Base-by-base conservation (phyloP, 2,329 filamentous ascomycete genomes). In the Trichophyton rubrum region DNA sequence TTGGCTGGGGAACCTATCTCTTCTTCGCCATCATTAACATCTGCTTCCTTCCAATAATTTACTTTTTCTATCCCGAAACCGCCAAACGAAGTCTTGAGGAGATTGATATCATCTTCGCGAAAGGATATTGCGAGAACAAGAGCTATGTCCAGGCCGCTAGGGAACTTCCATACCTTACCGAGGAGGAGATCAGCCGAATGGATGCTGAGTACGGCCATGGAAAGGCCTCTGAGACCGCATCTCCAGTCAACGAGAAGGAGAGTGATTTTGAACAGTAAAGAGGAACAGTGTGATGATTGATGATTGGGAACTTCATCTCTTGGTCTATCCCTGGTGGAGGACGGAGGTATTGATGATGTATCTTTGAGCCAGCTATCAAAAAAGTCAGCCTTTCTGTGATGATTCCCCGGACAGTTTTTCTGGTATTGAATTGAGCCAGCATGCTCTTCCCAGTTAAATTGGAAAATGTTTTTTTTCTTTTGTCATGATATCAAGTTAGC, bases 31-130 rank as follows among this genome's bases (percentile, higher is more conserved):
- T 53, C 13, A 41, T 64, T 35, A 75, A 75, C 65, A 68, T 68
- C 57, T 64, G 70, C 47, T 81, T 80, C 71, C 17, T 64, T 15
- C 63, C 63, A 11, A 60, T 62, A 35, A 75, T 81, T 49, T 81
- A 72, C 70, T 77, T 77, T 66, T 71, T 73, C 20, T 79, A 81
- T 0, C 79, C 79, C 0, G 80, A 82, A 67, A 83, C 79, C 0
- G 81, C 80, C 64, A 69, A 75, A 0, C 66, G 78, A 3, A 75
- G 74, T 0, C 71, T 81, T 8, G 67, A 69, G 59, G 63, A 68
- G 22, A 67, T 69, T 27, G 66, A 65, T 13, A 41, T 66, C 3
- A 59, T 67, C 33, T 68, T 68, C 24, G 85, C 59, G 20, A 58
- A 49, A 20, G 59, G 43, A 6, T 45, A 56, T 9, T 22, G 27